Evolutionary conservation across 495 filamentous ascomycete species (phyloP), one percentile per base, ranked within the genome.

Genomic region (Lasiosphaeria ovina): DNA sequence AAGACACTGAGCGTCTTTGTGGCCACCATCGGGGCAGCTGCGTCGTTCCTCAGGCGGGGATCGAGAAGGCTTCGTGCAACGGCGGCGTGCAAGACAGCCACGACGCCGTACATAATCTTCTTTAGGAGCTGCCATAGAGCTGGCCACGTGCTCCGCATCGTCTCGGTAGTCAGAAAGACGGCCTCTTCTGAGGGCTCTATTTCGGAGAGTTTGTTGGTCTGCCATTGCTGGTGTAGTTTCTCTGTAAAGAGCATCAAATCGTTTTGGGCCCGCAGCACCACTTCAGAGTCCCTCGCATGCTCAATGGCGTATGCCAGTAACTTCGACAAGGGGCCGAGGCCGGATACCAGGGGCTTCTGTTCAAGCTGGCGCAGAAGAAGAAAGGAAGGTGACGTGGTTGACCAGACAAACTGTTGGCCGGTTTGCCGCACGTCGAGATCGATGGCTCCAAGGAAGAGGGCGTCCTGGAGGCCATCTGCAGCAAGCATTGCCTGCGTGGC

Each of bases 71-170:
- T 84, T 40, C 92, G 82, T 12, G 87, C 85, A 35, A 93, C 81
- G 6, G 92, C 77, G 44, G 90, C 84, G 17, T 89, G 84, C 14
- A 97, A 76, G 47, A 90, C 77, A 58, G 92, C 85, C 4, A 93
- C 86, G n/a, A 86, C 79, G 11, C 88, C 83, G 69, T 92, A 97
- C 71, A 98, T 78, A 55, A 86, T 82, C 53, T 89, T 89, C 66
- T 89, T 89, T 10, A 98, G 78, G 5, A 94, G 69, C 61, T 86
- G 86, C 94, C 92, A 97, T 14, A 97, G 81, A 42, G 80, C 78
- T 11, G 90, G 87, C 63, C 91, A 83, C 0, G 94, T 92, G 38
- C 69, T 82, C 58, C 84, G 74, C 51, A 89, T 62, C 0, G 89
- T 86, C 57, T 96, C 89, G 0, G 85, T 76, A 31, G 87, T 84